Evolutionary conservation across 768 basidiomycete species (phyloP), one percentile per base, ranked within the genome.

Genomic region (Tylopilus subfusipes): DNA sequence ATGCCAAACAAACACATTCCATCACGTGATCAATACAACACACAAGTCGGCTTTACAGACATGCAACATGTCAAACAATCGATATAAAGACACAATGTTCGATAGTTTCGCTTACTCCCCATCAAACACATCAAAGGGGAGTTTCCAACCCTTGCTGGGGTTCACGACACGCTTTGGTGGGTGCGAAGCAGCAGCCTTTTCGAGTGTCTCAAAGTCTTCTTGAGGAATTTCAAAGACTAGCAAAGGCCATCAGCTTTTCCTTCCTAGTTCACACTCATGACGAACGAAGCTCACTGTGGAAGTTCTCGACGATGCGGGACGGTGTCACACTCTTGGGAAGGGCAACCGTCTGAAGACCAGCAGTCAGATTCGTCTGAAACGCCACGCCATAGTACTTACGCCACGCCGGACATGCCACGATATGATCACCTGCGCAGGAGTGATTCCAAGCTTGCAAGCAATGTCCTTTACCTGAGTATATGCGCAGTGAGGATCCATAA

Each of bases 401-500:
- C 89, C 87, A 21, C 86, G 82, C 68, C 88, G 87, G 46, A 88
- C 77, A 62, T 84, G 82, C 88, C 89, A 90, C 1, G 82, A 84
- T 62, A 89, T 82, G 48, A 88, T 74, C 25, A 84, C 85, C 63
- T 88, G 86, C 4, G 88, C 88, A 21, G 87, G 88, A 4, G 86
- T 88, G 50, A 90, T 82, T 4, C 80, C 78, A 51, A 88, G 77
- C 56, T 82, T 77, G 50, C 76, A 62, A 16, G 87, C 85, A 54
- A 88, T 82, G 38, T 73, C 67, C 62, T 80, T 77, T 18, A 86
- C 77, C 77, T 82, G 54, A 9, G 2, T 12, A 24, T 27, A 43
- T 43, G 25, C 13, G n/a, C 22, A 21, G 7, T 53, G 7, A 54
- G 19, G 31, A 43, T 44, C 27, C 18, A 24, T 18, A 9, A 29